Base-by-base conservation (phyloP, 2,329 filamentous ascomycete species). In the Cryphonectria nitschkei region DNA sequence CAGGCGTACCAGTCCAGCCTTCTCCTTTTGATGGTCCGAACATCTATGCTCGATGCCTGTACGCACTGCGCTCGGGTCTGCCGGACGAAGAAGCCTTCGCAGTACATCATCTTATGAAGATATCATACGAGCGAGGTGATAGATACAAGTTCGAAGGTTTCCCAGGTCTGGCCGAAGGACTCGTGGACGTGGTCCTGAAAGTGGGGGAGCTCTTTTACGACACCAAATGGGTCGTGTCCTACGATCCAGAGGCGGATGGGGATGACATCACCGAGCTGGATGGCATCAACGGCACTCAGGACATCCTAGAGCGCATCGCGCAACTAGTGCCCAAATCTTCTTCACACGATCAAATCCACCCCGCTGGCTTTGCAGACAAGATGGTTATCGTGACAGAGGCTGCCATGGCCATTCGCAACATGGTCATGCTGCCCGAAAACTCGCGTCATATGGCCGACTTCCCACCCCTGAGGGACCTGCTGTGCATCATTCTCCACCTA, bases 131-230 rank as follows among this genome's bases (percentile, higher is more conserved):
- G 80, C 89, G 95, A 60, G 95, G 95, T 62, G 96, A 98, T 79
- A 97, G 97, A 80, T 98, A 97, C 82, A 92, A 93, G 72, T 98
- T 98, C 75, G 94, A 97, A 76, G 93, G 93, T 6, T 98, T 98
- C 75, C 92, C 93, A 1, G 91, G 93, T 13, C 86, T 99, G 39
- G 93, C 94, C 0, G 96, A 98, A 80, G 93, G 93, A 3, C 86
- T 99, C 13, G 90, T 97, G 69, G 92, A 94, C 73, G 97, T 97
- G 78, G 90, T 92, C 1, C 84, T 98, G 65, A 89, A 95, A 73
- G 87, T 97, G 56, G 92, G 92, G 69, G 87, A 86, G 63, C 82
- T 97, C 16, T 97, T 95, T 81, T 96, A 94, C 78, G 87, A 96
- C 67, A 87, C 97, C 32, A 87, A 91, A 70, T 98, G 94, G 93